Evolutionary conservation across 1,139 yeast species (phyloP).

Genomic region (Pichia sp.): DNA sequence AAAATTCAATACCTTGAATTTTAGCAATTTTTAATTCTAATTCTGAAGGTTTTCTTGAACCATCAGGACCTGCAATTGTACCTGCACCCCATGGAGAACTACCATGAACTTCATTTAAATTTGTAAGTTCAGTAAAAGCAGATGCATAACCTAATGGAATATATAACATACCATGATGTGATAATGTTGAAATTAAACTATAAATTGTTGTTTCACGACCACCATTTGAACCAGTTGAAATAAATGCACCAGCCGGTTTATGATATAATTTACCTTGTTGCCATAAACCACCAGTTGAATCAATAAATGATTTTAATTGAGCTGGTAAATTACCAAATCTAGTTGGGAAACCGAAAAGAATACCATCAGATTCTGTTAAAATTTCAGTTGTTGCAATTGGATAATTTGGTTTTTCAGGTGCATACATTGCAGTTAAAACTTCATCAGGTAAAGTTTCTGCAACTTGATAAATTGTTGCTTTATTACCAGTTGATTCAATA

Average conservation of each 20-base stretch:
- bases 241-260: slow-evolving; percentile 43
- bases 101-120: slow-evolving; percentile 39
- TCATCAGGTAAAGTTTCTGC: slow-evolving; percentile 45
- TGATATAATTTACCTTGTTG: slow-evolving; percentile 42
- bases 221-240: slow-evolving; percentile 42
- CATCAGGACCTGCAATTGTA: slow-evolving; percentile 42
- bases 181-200: slow-evolving; percentile 34
- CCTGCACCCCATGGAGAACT: slow-evolving; percentile 51
- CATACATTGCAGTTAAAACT: slow-evolving; percentile 36
- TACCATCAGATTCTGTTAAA: slow-evolving; percentile 40
- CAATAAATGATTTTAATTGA: slow-evolving; percentile 42
- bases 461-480: slow-evolving; percentile 42
- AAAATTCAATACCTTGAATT: slow-evolving; percentile 41
- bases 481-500: slow-evolving; percentile 34
- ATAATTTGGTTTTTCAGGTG: slow-evolving; percentile 36
- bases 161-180: slow-evolving; percentile 47
- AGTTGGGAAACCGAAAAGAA: slow-evolving; percentile 46
- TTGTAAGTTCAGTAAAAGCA: slow-evolving; percentile 34
- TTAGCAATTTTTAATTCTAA: slow-evolving; percentile 37
- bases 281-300: slow-evolving; percentile 45
- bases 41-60: slow-evolving; percentile 39
- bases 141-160: slow-evolving; percentile 43
- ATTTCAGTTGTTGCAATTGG: slow-evolving; percentile 39
- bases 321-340: slow-evolving; percentile 45
- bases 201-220: slow-evolving; percentile 44